Evolutionary conservation across 2,329 filamentous ascomycete species (phyloP), one percentile per base, ranked within the genome.

Genomic region (Talaromyces sp.): DNA sequence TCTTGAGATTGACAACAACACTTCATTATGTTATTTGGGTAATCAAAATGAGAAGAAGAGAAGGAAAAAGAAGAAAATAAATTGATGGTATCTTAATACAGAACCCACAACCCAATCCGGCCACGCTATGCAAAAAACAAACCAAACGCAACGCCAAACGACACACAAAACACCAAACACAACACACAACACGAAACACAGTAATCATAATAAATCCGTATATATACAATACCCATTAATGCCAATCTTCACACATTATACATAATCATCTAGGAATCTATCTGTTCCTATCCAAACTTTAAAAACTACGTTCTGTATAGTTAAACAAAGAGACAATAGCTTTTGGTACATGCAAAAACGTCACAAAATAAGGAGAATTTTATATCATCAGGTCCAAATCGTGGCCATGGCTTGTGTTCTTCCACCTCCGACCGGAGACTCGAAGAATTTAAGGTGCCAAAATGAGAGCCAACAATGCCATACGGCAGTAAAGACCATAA

Each of bases 401-500:
- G 31, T 59, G 52, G 52, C 52, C 31, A 37, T 37, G 52, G 8
- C 52, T 37, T 37, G n/a, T 56, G 5, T 22, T 7, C 31, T 13
- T 27, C 16, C 1, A 54, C 50, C 27, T 62, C 43, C 60, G 47
- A 54, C 47, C 5, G 43, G 8, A 54, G 9, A 13, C 47, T 48
- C 61, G 60, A 57, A 57, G 37, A 33, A 19, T 56, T 70, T 72
- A 79, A 68, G 80, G 80, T 64, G 84, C 88, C 90, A 99, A 90
- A 78, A 98, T 92, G 78, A 98, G 84, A 70, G 95, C 95, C 78
- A 99, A 85, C 81, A 99, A 82, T 72, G 95, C 95, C 95, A 99
- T 99, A 77, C 95, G 90, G 79, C 91, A 96, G 85, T 97, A 98
- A 73, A 99, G 87, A 72, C 95, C 95, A 81, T 98, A 97, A 81